Evolutionary conservation across 2,329 filamentous ascomycete species (phyloP), one percentile per base, ranked within the genome.

Genomic region (Fusarium sp.): DNA sequence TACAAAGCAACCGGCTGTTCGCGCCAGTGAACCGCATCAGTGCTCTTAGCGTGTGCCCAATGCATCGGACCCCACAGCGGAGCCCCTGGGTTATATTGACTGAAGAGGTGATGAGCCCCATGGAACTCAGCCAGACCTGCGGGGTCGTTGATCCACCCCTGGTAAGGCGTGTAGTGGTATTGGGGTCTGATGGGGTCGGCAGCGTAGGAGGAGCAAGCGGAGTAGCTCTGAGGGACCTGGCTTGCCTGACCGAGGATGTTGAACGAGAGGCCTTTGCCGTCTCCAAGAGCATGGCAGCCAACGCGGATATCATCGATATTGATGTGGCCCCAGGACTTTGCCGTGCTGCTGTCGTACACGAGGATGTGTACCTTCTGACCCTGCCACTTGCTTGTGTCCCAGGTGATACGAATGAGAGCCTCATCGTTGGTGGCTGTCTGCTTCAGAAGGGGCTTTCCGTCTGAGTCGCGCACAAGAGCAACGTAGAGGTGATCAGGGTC

Each of bases 141-240:
- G 6, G 74, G 74, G 49, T 76, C 74, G 58, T 76, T 76, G 67
- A 76, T 76, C 74, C 74, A 76, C 27, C 74, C 74, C 41, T 75
- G 72, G 41, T 73, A 75, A 18, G 65, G 71, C 10, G 74, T 75
- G 63, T 75, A 76, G 62, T 76, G 74, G 44, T 65, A 76, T 45
- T 75, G 74, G 9, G 74, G 68, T 32, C 67, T 70, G 16, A 74
- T 57, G 11, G 76, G 70, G 52, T 78, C 77, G 7, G 49, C 29
- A 27, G 70, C 76, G 46, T 73, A 76, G 11, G 74, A 65, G 11
- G 65, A 55, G 52, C 74, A 73, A n/a, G 64, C 57, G 1, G 57
- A 44, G 13, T 46, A 52, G 46, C 60, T 64, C 32, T 56, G 67
- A 42, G 57, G 34, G 5, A 44, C 27, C 53, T 29, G 27, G 27